These are phyloP conservation scores for Chondrus crispus DNA, from an alignment of 23 red algal species.

Conservation along the genomic window DNA sequence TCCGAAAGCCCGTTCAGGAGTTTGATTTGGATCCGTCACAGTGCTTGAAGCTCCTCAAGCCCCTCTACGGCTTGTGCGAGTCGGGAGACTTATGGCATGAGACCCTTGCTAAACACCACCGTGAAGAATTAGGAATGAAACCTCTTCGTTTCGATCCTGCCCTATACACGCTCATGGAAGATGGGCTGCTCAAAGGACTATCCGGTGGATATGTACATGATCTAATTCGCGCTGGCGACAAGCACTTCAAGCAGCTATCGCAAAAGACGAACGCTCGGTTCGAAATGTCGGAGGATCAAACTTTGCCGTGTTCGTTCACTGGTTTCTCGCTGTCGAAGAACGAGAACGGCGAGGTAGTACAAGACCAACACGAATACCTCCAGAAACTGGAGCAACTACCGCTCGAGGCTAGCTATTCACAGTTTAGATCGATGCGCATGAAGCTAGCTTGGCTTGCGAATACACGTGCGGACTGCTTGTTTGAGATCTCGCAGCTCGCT, in stretches of 20 bases:
- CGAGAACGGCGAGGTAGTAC: background rate
- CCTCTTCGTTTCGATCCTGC: background rate
- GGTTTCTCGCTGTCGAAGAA: background rate
- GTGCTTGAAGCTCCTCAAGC: background rate
- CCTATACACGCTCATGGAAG: background rate
- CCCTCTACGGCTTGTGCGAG: background rate
- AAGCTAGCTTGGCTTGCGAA: conserved; percentile 50
- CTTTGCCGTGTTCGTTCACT: background rate
- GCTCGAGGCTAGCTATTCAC: background rate
- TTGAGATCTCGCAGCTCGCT: conserved; percentile 40
- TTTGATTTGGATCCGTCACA: background rate
- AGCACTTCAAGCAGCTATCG: background rate
- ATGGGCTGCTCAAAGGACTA: background rate
- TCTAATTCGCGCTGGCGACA: background rate
- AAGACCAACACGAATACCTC: conserved; percentile 21
- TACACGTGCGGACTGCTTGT: conserved; percentile 20
- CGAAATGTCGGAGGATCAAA: background rate
- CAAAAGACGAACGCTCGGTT: background rate
- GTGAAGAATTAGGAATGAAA: background rate
- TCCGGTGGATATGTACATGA: conserved; percentile 8
- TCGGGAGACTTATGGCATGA: conserved; percentile 18
- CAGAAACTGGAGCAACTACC: conserved; percentile 31
- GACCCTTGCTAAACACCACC: conserved; percentile 13
- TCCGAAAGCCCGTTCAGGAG: background rate
- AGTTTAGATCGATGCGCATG: conserved; percentile 45